Percentiles rank a stretch among this genome's conserved stretches.
Evolutionary conservation across 805 yeast genomes (phyloP).

Genomic region (Isabelozyma gotoi): DNA sequence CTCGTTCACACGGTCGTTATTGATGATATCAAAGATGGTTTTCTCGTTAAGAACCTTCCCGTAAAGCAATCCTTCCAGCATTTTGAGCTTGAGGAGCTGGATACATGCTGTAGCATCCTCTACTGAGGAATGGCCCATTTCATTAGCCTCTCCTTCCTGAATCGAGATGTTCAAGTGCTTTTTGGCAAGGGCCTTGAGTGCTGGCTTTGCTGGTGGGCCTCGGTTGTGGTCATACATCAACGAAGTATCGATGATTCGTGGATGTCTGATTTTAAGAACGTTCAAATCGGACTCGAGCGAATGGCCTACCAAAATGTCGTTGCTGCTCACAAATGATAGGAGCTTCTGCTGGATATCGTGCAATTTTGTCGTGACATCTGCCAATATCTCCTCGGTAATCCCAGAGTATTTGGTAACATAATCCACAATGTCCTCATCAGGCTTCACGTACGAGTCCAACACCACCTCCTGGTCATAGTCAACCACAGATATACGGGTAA

Average conservation of each 20-base stretch:
- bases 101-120: slow-evolving; percentile 84
- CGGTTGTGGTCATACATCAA: slow-evolving; percentile 72
- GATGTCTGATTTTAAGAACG: slow-evolving; percentile 71
- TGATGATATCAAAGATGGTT: slow-evolving; percentile 21
- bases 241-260: slow-evolving; percentile 78
- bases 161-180: slow-evolving; percentile 56
- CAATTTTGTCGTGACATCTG: slow-evolving; percentile 61
- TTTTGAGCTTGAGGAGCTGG: slow-evolving; percentile 69
- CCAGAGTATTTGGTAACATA: slow-evolving; percentile 87
- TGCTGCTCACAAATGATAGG: slow-evolving; percentile 43
- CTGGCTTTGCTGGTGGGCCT: slow-evolving; percentile 80
- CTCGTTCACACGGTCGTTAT: slow-evolving; percentile 3
- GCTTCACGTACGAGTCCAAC: slow-evolving; percentile 76
- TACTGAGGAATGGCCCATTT: slow-evolving; percentile 73
- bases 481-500: slow-evolving; percentile 77
- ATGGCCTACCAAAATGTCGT: slow-evolving; percentile 82
- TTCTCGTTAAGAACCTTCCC: slow-evolving; percentile 45
- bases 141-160: slow-evolving; percentile 60
- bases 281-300: slow-evolving; percentile 81
- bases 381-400: slow-evolving; percentile 68
- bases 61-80: slow-evolving; percentile 62
- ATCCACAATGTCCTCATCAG: slow-evolving; percentile 70
- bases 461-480: slow-evolving; percentile 61
- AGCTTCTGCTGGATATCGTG: slow-evolving; percentile 66
- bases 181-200: slow-evolving; percentile 68